Evolutionary conservation across 176 grass and related monocot species (phyloP).

Genomic region (Hordeum vulgare): DNA sequence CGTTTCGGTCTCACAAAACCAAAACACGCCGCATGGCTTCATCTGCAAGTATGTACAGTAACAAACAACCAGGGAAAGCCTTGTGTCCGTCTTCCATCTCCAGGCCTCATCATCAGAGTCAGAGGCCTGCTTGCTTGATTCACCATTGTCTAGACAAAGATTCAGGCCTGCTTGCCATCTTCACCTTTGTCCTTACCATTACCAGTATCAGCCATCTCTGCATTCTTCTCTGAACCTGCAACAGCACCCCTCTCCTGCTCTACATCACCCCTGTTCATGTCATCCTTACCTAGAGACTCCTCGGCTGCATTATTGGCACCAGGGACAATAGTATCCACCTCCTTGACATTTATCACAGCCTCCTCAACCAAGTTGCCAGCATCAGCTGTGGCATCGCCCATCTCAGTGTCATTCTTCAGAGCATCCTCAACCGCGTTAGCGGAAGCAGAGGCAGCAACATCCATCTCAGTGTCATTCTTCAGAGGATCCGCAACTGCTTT

Average conservation of each 20-base stretch:
- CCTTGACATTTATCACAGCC: neutral
- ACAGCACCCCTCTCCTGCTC: neutral
- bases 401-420: neutral
- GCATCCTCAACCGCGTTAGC: neutral
- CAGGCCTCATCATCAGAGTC: neutral
- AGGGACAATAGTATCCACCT: neutral
- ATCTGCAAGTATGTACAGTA: constrained; percentile 30
- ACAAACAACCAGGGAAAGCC: neutral
- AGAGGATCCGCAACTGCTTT: constrained; percentile 6
- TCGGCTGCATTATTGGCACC: constrained; percentile 11
- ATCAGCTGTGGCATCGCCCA: neutral
- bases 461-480: neutral
- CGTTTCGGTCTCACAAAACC: neutral
- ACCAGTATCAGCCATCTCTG: neutral
- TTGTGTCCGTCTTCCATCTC: neutral
- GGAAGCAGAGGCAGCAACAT: neutral
- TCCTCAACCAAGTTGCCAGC: constrained; percentile 17
- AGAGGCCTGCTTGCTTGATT: neutral
- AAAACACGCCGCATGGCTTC: neutral
- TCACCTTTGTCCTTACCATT: neutral
- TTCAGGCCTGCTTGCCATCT: neutral
- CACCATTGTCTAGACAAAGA: neutral
- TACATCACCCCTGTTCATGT: neutral
- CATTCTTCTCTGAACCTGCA: neutral
- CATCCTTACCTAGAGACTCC: constrained; percentile 11